Evolutionary conservation across 352 stramenopile species (phyloP).

Genomic region (Phytophthora foliorum): DNA sequence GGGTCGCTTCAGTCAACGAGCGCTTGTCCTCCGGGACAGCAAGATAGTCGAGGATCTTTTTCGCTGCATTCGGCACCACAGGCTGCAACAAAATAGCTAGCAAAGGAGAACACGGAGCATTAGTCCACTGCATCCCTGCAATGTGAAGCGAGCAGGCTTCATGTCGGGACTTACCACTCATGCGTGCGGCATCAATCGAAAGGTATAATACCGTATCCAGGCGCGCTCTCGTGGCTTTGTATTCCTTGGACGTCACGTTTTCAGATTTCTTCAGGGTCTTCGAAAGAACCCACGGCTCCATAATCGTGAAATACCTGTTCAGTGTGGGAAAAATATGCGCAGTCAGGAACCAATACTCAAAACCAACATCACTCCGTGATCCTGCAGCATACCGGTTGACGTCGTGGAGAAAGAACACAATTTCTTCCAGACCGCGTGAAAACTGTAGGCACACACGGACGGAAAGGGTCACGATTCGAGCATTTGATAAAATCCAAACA

Average conservation of each 20-base stretch:
- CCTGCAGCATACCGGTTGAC: constrained; percentile 64
- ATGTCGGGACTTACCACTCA: constrained; percentile 56
- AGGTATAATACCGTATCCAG: constrained; percentile 78
- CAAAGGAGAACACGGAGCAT: neutral
- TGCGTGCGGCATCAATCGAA: constrained; percentile 76
- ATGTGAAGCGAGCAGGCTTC: neutral
- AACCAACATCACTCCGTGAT: neutral
- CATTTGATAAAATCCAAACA: neutral
- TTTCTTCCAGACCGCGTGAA: constrained; percentile 68
- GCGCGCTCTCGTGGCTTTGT: constrained; percentile 47
- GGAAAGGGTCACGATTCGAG: neutral
- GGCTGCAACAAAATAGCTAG: constrained; percentile 82
- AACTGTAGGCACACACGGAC: constrained; percentile 54
- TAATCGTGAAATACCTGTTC: constrained; percentile 76
- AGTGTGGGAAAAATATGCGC: neutral
- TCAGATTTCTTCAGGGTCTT: constrained; percentile 59
- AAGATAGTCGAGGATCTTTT: constrained; percentile 81
- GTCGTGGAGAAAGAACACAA: constrained; percentile 86
- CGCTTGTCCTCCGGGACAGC: constrained; percentile 57
- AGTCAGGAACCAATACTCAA: neutral
- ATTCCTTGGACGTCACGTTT: constrained; percentile 43
- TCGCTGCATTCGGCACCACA: constrained; percentile 62
- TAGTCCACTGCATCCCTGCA: neutral
- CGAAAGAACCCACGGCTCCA: constrained; percentile 83
- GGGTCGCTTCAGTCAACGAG: constrained; percentile 58